Percentiles rank a stretch among this genome's conserved stretches.
These are phyloP conservation scores for Picea engelmannii DNA, from an alignment of 83 land plant species.

Conservation along the genomic window DNA sequence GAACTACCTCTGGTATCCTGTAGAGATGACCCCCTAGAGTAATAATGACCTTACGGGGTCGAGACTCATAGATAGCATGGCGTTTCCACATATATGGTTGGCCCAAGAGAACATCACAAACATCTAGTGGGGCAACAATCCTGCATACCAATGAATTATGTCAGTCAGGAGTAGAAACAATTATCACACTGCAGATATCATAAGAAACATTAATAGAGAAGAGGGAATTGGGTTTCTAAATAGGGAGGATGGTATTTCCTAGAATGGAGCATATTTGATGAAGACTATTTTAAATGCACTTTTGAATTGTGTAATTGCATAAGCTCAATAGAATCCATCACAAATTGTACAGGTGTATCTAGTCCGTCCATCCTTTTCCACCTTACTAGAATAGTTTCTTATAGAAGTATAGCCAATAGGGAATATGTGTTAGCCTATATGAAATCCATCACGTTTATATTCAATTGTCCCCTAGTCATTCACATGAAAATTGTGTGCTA, in stretches of 20 bases:
- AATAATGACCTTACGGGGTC: no score
- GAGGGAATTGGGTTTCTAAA: not conserved
- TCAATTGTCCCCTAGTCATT: slow-evolving; percentile 30
- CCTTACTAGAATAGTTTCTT: slow-evolving; percentile 34
- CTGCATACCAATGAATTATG: not conserved
- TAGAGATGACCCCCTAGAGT: no score
- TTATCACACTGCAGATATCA: not conserved
- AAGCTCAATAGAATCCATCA: no score
- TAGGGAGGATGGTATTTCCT: no score
- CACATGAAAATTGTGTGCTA: not conserved
- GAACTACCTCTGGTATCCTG: no score
- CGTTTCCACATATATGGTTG: no score
- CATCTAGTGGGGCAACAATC: no score
- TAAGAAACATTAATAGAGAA: not conserved
- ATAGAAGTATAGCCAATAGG: slow-evolving; percentile 29
- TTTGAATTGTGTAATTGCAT: no score
- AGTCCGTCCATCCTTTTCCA: slow-evolving; percentile 24
- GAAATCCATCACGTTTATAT: slow-evolving; percentile 30
- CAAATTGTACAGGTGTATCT: slow-evolving; percentile 25
- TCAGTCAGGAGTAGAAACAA: not conserved
- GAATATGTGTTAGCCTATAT: slow-evolving; percentile 32
- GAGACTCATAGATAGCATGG: no score
- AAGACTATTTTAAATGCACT: not conserved
- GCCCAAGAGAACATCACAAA: no score
- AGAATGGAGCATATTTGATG: not conserved